Evolutionary conservation across 2,329 filamentous ascomycete genomes (phyloP), one percentile per base, ranked within the genome.

Genomic region (Aureobasidium vineae): DNA sequence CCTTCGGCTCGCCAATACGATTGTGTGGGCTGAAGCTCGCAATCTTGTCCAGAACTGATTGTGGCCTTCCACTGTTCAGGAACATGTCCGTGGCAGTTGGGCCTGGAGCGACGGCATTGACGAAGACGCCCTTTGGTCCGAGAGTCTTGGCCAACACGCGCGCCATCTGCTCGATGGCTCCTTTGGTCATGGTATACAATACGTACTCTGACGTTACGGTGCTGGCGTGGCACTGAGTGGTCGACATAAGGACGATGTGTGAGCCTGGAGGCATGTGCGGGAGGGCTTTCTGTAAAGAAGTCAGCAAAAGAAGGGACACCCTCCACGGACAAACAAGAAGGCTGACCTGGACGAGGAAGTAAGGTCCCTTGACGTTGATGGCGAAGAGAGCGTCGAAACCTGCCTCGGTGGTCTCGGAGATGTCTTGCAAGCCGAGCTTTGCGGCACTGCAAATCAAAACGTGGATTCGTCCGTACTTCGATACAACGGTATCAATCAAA

Each of bases 51-150:
- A 85, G 70, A 67, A 82, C 59, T 79, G 76, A 67, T 84, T 79
- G 45, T 3, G 75, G 75, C 73, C 85, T 84, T 41, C 70, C 68
- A 70, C 43, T 23, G 3, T 78, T 73, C 65, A 81, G 78, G 72
- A 87, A 87, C 38, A 87, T 72, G 5, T 85, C 84, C 0, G 85
- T 86, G 0, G 74, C 81, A 0, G 83, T 87, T 1, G 85, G 84
- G 0, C 83, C 84, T 0, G 84, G 83, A 0, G 83, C 80, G 19
- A 85, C 73, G 11, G 76, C 77, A 70, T 86, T 85, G 15, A 85
- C 83, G 15, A 70, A 74, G 72, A 86, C 84, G 2, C 81, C 81
- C 70, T 80, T 82, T 11, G 75, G 70, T 1, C 79, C 83, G 26
- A 87, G 79, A 63, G 86, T 84, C 73, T 86, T 87, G 52, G 82